Conservation (phyloP, 1,284 basidiomycete species). For the Mrakiaceae sp. region DNA sequence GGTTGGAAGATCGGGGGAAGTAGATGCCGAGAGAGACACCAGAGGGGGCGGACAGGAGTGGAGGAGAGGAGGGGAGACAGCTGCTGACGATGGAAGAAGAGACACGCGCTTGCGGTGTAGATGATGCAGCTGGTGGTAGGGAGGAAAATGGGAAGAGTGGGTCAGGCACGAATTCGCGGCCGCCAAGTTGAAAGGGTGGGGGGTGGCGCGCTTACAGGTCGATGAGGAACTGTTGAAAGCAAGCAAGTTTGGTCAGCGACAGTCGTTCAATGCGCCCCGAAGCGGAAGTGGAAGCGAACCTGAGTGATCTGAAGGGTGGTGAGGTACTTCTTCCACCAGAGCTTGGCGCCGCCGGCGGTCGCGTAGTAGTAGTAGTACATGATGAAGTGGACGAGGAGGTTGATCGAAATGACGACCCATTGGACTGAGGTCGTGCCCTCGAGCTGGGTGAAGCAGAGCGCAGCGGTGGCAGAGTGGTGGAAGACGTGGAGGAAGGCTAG, state of each 20-base stretch:
- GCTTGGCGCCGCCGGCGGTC: constrained; percentile 84
- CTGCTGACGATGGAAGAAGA: constrained; percentile 18
- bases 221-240: constrained; percentile 51
- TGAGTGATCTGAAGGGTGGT: constrained; percentile 93
- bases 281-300: constrained; percentile 13
- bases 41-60: not conserved
- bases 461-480: constrained; percentile 96
- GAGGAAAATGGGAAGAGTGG: too few relatives aligned
- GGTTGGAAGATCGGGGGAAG: not conserved
- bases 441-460: constrained; percentile 88
- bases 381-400: constrained; percentile 88
- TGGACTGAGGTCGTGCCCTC: constrained; percentile 87
- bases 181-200: too few relatives aligned
- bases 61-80: not conserved
- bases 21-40: not conserved
- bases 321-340: constrained; percentile 98
- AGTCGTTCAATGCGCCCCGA: too few relatives aligned
- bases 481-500: constrained; percentile 93
- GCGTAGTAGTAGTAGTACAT: constrained; percentile 99
- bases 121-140: constrained; percentile 44
- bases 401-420: constrained; percentile 90
- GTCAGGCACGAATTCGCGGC: too few relatives aligned
- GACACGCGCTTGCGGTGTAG: constrained; percentile 79
- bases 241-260: too few relatives aligned
- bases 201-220: constrained; percentile 43